Conservation (phyloP, 176 grass and related monocot species). For the Calamus simplicifolius region DNA sequence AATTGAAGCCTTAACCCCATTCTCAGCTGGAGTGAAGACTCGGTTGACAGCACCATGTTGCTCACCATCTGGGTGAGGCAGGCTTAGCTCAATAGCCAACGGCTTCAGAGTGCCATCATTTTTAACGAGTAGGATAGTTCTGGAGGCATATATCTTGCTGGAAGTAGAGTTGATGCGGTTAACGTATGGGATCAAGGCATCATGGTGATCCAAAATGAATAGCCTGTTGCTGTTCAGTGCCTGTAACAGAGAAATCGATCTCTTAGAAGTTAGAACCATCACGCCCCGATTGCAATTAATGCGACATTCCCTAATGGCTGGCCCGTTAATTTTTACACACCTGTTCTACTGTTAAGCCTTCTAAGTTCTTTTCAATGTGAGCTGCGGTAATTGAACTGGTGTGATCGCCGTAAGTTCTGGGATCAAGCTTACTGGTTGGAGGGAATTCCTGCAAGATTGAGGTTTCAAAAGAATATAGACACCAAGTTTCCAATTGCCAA, state of each 20-base stretch:
- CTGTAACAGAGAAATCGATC: constrained; percentile 22
- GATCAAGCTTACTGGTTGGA: constrained; percentile 61
- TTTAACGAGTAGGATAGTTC: constrained; percentile 62
- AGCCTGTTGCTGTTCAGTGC: constrained; percentile 48
- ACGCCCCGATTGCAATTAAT: background rate
- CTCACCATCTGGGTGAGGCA: constrained; percentile 21
- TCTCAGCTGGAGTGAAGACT: constrained; percentile 54
- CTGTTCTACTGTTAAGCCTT: constrained; percentile 50
- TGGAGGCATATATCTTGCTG: constrained; percentile 74
- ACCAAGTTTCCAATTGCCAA: too few species aligned
- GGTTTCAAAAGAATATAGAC: too few species aligned
- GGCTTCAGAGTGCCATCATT: constrained; percentile 46
- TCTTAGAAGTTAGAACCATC: background rate
- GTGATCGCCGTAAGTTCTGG: constrained; percentile 49
- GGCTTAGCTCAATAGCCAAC: constrained; percentile 78
- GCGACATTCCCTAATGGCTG: background rate
- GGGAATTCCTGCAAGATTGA: constrained; percentile 58
- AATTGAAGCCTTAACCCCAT: constrained; percentile 37
- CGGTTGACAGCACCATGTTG: constrained; percentile 36
- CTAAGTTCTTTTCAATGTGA: constrained; percentile 58
- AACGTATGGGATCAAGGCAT: constrained; percentile 74
- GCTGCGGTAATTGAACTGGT: constrained; percentile 66
- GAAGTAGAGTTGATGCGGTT: constrained; percentile 43
- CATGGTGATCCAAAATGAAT: constrained; percentile 89
- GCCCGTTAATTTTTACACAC: constrained; percentile 16